Evolutionary conservation across 768 basidiomycete genomes (phyloP).

Genomic region (Hygrocybe coccinea): DNA sequence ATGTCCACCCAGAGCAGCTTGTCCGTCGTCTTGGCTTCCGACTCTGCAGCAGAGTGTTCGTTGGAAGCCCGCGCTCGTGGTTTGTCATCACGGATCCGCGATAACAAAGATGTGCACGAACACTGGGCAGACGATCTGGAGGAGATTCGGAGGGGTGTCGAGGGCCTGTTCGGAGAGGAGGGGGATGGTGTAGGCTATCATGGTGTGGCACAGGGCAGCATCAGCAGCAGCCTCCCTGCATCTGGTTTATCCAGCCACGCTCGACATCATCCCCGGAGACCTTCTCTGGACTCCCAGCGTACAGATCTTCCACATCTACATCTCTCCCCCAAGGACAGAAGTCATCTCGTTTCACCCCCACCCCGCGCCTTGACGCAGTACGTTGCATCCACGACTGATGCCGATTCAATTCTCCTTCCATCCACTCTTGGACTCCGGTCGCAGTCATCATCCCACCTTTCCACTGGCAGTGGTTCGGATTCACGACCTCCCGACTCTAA

Average conservation of each 20-base stretch:
- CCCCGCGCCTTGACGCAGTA: constrained; percentile 76
- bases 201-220: constrained; percentile 17
- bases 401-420: constrained; percentile 54
- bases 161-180: constrained; percentile 46
- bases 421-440: constrained; percentile 65
- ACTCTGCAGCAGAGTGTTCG: constrained; percentile 42
- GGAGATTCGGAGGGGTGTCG: constrained; percentile 59
- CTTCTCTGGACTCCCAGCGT: constrained; percentile 40
- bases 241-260: constrained; percentile 21
- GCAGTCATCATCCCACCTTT: constrained; percentile 28
- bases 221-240: constrained; percentile 47
- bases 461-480: constrained; percentile 18
- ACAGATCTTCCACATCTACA: constrained; percentile 40
- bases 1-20: constrained; percentile 62
- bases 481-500: constrained; percentile 9
- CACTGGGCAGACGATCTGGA: constrained; percentile 67
- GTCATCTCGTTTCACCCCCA: constrained; percentile 57
- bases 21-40: constrained; percentile 45
- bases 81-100: constrained; percentile 48
- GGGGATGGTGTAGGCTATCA: constrained; percentile 8
- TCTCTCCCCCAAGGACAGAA: constrained; percentile 48
- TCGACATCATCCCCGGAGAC: constrained; percentile 36
- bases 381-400: constrained; percentile 52
- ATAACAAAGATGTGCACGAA: constrained; percentile 41
- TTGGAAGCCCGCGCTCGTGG: constrained; percentile 47